A percentile compares a stretch with the other conserved stretches of the same genome.
phyloP scores from a whole-genome alignment of 306 rosid genomes.

The cucumber (Cucumis sativus) region Cucumber_9930_V3 NC_026661.2:18945501-18946000 shows the following conservation, averaged over 20 bases:
- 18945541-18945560: neutral
- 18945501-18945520: constrained; percentile 22
- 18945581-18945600: constrained; percentile 1
- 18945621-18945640: constrained; percentile 78
- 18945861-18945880: constrained; percentile 97
- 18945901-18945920: constrained; percentile 11
- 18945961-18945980: constrained; percentile 91
- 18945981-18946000: constrained; percentile 92
- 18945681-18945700: constrained; percentile 40
- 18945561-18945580: neutral
- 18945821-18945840: constrained; percentile 69
- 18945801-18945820: constrained; percentile 92
- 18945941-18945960: constrained; percentile 3
- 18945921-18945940: constrained; percentile 4
- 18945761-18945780: neutral
- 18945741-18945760: neutral
- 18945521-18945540: constrained; percentile 6
- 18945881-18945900: constrained; percentile 19
- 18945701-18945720: neutral
- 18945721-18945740: constrained; percentile 5
- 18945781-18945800: constrained; percentile 2
- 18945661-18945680: constrained; percentile 98
- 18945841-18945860: constrained; percentile 99
- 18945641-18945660: constrained; percentile 75
- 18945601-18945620: constrained; percentile 48